Conservation (phyloP, 2,329 filamentous ascomycete species). For the Celoporthe dispersa region DNA sequence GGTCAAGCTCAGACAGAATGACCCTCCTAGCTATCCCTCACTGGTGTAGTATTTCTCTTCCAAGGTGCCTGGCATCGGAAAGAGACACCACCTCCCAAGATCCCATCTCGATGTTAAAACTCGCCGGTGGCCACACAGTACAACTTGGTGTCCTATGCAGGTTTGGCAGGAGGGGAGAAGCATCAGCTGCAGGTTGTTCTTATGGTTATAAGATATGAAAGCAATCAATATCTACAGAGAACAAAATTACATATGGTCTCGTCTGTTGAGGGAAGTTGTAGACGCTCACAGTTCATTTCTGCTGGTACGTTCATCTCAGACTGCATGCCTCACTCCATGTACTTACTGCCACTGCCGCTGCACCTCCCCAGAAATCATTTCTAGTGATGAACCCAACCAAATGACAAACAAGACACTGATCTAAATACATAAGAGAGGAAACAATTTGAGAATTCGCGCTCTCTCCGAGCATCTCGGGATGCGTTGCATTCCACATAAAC, state of each 20-base stretch:
- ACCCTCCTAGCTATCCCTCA: neutral
- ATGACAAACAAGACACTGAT: neutral
- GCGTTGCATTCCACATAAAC: neutral
- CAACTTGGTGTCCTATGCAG: too few relatives aligned
- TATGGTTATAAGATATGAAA: neutral
- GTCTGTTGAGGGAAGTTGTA: neutral
- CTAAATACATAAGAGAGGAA: neutral
- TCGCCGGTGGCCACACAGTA: neutral
- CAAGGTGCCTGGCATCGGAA: neutral
- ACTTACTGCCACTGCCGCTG: neutral
- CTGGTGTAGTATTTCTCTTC: too few relatives aligned
- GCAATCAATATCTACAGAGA: neutral
- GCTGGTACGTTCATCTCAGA: neutral
- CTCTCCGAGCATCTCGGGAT: neutral
- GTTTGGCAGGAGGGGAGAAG: neutral
- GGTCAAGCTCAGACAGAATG: neutral
- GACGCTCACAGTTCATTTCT: neutral
- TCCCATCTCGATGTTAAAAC: neutral
- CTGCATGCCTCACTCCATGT: neutral
- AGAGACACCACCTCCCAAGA: neutral
- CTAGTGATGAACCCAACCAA: neutral
- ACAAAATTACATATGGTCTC: neutral
- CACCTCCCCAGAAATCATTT: neutral
- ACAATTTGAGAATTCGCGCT: neutral
- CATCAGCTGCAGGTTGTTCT: neutral